Percentiles rank a stretch among this genome's conserved stretches.
These are phyloP conservation scores for Monilinia polystroma DNA, from an alignment of 2,329 filamentous ascomycete genomes.

Conservation along the genomic window DNA sequence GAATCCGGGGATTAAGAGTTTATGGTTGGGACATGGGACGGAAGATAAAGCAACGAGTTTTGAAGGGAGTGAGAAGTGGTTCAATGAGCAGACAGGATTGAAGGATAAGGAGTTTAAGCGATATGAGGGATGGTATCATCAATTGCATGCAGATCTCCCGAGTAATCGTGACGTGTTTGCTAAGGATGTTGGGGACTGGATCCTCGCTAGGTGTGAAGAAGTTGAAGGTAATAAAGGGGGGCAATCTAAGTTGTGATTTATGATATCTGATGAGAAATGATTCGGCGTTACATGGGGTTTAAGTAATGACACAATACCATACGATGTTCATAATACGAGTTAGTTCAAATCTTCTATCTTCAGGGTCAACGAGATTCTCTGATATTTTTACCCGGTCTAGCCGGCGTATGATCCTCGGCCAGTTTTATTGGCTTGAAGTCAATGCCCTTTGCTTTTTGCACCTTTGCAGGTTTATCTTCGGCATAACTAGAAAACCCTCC, in stretches of 20 bases:
- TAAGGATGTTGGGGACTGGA: slow-evolving; percentile 65
- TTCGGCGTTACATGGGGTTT: slow-evolving; percentile 2
- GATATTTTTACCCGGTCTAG: background rate
- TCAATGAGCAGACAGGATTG: slow-evolving; percentile 53
- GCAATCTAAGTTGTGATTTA: slow-evolving; percentile 31
- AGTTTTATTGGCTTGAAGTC: slow-evolving; percentile 1
- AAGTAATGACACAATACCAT: background rate
- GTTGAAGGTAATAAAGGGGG: slow-evolving; percentile 17
- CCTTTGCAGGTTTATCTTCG: background rate
- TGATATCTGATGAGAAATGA: background rate
- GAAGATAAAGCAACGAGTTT: slow-evolving; percentile 68
- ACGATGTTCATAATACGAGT: background rate
- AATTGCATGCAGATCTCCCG: slow-evolving; percentile 59
- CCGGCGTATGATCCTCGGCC: background rate
- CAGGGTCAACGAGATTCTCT: background rate
- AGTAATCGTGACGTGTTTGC: slow-evolving; percentile 44
- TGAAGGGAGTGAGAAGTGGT: slow-evolving; percentile 62
- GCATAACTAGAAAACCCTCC: background rate
- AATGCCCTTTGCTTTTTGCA: background rate
- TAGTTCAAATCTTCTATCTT: background rate
- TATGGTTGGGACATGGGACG: slow-evolving; percentile 78
- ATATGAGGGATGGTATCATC: slow-evolving; percentile 79
- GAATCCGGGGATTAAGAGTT: slow-evolving; percentile 54
- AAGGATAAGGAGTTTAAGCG: slow-evolving; percentile 68
- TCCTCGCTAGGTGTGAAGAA: slow-evolving; percentile 45